phyloP scores from a whole-genome alignment of 75 land plant species.

The Sequoiadendron giganteum region DNA sequence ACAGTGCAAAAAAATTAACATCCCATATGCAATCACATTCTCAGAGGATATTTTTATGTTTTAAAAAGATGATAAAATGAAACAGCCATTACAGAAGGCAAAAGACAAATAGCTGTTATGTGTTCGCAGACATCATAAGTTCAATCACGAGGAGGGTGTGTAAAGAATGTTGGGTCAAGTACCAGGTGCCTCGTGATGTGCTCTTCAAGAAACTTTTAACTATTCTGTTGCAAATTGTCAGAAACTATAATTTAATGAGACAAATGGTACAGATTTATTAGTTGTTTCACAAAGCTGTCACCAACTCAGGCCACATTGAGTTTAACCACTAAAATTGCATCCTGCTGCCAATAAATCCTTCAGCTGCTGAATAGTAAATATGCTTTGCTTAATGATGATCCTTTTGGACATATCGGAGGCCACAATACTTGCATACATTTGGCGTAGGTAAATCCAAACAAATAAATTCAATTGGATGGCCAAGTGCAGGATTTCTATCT shows the following conservation, averaged over 20 bases:
- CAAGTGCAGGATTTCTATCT: slow-evolving; percentile 83
- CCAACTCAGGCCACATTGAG: not conserved
- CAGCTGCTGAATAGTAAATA: not conserved
- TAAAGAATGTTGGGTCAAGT: not conserved
- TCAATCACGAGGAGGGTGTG: not conserved
- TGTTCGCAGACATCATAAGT: not conserved
- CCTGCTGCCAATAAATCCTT: not conserved
- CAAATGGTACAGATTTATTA: not conserved
- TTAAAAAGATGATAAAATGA: not conserved
- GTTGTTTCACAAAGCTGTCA: not conserved
- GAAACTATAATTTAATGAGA: not conserved
- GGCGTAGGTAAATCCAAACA: slow-evolving; percentile 74
- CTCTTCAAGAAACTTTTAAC: not conserved
- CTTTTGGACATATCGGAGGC: slow-evolving; percentile 81
- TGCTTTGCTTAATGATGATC: slow-evolving; percentile 60
- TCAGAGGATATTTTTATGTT: not conserved
- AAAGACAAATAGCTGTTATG: not conserved
- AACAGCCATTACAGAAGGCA: not conserved
- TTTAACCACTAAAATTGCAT: not conserved
- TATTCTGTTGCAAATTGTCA: not conserved
- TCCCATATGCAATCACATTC: not conserved
- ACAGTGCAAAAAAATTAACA: not conserved
- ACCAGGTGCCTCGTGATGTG: not conserved
- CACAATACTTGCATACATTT: slow-evolving; percentile 92
- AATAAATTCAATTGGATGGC: slow-evolving; percentile 94